phyloP scores from a whole-genome alignment of 2,329 filamentous ascomycete species.

The Neopestalotiopsis sp. region DNA sequence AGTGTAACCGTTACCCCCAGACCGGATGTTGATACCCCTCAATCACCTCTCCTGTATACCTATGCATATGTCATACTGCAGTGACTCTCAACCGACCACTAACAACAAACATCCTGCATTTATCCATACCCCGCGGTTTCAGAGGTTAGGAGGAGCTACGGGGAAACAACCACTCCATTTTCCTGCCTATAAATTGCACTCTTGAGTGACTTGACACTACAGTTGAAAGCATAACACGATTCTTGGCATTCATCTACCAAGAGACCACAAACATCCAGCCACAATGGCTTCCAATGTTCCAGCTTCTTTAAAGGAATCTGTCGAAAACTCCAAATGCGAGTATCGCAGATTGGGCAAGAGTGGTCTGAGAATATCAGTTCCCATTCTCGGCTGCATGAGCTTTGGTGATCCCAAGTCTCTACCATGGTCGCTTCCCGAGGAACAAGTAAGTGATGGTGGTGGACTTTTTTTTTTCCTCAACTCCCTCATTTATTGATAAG shows the following conservation, averaged over 20 bases:
- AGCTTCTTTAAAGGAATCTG: conserved; percentile 35
- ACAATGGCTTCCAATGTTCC: conserved; percentile 26
- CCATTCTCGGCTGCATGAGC: conserved; percentile 69
- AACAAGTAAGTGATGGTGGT: conserved; percentile 43
- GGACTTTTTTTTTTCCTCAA: too few species aligned
- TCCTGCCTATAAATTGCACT: not conserved
- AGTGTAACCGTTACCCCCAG: not conserved
- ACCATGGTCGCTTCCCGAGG: conserved; percentile 63
- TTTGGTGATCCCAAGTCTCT: conserved; percentile 59
- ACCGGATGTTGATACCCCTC: not conserved
- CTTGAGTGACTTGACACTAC: not conserved
- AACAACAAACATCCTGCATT: not conserved
- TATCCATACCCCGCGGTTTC: not conserved
- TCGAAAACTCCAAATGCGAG: conserved; percentile 49
- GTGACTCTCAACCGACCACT: not conserved
- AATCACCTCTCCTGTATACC: not conserved
- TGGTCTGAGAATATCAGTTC: conserved; percentile 65
- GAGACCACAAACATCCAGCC: not conserved
- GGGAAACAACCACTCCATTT: not conserved
- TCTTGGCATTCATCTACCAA: not conserved
- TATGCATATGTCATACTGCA: not conserved
- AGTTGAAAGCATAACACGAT: not conserved
- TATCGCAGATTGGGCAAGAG: conserved; percentile 62
- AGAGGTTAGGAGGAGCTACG: not conserved
- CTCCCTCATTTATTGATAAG: too few species aligned